A percentile compares a stretch with the other conserved stretches of the same genome.
Evolutionary conservation across 176 grass and related monocot species (phyloP).

Genomic region (Miscanthus lutarioriparius): DNA sequence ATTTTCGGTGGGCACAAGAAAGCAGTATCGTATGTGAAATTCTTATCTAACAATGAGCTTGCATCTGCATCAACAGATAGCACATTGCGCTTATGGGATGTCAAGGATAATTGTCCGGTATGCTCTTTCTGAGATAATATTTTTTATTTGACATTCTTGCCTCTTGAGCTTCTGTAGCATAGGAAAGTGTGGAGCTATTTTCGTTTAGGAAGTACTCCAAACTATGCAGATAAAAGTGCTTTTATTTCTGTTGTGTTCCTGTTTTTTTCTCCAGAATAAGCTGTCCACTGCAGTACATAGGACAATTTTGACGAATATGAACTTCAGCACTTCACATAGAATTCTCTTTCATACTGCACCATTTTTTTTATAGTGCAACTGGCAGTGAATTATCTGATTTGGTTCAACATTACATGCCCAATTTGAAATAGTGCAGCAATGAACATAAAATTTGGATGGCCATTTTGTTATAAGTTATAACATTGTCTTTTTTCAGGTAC

Average conservation of each 20-base stretch:
- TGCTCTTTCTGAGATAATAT: constrained; percentile 36
- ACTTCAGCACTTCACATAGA: constrained; percentile 8
- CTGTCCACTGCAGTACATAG: not conserved
- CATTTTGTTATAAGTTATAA: constrained; percentile 30
- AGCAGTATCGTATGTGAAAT: constrained; percentile 98
- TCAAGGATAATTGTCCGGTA: constrained; percentile 92
- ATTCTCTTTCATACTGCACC: not conserved
- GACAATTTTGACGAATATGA: not conserved
- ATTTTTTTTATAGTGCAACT: constrained; percentile 10
- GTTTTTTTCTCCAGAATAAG: constrained; percentile 3
- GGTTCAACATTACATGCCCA: not conserved
- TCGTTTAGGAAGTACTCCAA: not conserved
- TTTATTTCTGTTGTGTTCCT: not conserved
- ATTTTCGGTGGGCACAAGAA: constrained; percentile 91
- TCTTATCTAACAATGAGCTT: constrained; percentile 89
- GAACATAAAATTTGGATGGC: not conserved
- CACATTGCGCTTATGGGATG: constrained; percentile 96
- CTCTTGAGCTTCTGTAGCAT: not conserved
- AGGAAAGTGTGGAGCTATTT: not conserved
- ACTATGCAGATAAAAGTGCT: not conserved
- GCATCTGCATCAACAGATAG: constrained; percentile 97
- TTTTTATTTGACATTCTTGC: constrained; percentile 9
- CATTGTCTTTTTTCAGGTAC: constrained; percentile 55
- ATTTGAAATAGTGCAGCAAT: not conserved
- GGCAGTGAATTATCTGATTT: not conserved